Conservation (phyloP, 805 yeast genomes). For the Saccharomycopsis vini region DNA sequence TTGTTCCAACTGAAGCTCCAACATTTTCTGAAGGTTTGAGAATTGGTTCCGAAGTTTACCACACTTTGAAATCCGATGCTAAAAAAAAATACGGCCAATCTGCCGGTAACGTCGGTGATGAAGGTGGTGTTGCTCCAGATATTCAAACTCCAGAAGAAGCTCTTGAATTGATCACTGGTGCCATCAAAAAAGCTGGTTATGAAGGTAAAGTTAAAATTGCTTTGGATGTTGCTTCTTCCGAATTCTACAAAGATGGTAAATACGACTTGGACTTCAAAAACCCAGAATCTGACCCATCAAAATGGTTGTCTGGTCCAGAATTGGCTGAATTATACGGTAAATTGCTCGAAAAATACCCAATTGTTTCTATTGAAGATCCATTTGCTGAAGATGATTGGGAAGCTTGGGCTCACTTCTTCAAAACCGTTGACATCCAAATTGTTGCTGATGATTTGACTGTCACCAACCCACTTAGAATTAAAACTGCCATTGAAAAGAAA, state of each 20-base stretch:
- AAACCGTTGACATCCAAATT: constrained; percentile 71
- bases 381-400: constrained; percentile 99
- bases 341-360: constrained; percentile 86
- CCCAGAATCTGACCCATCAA: constrained; percentile 82
- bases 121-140: constrained; percentile 99
- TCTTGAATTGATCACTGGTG: constrained; percentile 80
- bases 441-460: constrained; percentile 99
- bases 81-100: constrained; percentile 94
- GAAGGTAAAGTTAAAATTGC: constrained; percentile 88
- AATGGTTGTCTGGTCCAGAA: constrained; percentile 85
- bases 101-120: constrained; percentile 99
- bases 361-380: constrained; percentile 97
- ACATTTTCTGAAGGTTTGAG: constrained; percentile 92
- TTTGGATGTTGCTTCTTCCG: constrained; percentile 94
- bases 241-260: constrained; percentile 93
- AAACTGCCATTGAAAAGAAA: constrained; percentile 94
- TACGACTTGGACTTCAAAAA: constrained; percentile 98
- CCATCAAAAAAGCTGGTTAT: constrained; percentile 94
- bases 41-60: constrained; percentile 97
- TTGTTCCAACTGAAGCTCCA: constrained; percentile 88
- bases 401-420: constrained; percentile 86
- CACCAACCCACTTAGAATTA: constrained; percentile 92
- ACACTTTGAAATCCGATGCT: constrained; percentile 85
- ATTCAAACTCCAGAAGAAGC: constrained; percentile 94
- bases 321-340: constrained; percentile 76